Evolutionary conservation across 73 alveolate genomes (phyloP).

Genomic region (Urostyla sp.): DNA sequence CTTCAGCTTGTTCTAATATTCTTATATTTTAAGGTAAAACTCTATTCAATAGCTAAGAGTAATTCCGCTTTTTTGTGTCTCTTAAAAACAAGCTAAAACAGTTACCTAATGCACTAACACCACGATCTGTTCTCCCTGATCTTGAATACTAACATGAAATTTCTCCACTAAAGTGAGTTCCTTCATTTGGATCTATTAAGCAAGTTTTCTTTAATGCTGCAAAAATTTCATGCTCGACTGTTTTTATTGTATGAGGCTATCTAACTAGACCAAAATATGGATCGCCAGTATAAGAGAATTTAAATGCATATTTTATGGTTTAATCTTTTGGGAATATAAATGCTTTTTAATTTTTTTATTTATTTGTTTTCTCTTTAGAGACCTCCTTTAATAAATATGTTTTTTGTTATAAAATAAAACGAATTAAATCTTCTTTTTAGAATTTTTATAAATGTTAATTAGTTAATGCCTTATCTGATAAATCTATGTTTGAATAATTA

Average conservation of each 20-base stretch:
- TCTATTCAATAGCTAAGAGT: conserved; percentile 75
- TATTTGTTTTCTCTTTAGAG: background rate
- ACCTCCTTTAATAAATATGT: background rate
- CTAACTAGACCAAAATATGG: conserved; percentile 81
- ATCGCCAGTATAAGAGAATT: conserved; percentile 80
- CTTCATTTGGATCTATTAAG: conserved; percentile 73
- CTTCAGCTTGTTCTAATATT: conserved; percentile 83
- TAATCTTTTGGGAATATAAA: conserved; percentile 31
- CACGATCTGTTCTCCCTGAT: conserved; percentile 97
- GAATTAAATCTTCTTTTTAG: conserved; percentile 40
- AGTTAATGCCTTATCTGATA: conserved; percentile 26
- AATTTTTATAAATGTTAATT: conserved; percentile 7
- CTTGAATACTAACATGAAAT: conserved; percentile 73
- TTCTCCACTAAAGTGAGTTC: conserved; percentile 4
- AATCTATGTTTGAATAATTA: conserved; percentile 21
- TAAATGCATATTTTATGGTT: conserved; percentile 73
- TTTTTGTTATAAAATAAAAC: conserved; percentile 16
- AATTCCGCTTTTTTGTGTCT: conserved; percentile 48
- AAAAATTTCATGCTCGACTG: conserved; percentile 82
- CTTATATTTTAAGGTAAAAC: conserved; percentile 91
- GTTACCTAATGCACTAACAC: conserved; percentile 96
- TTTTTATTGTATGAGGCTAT: conserved; percentile 75
- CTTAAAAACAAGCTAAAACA: conserved; percentile 83
- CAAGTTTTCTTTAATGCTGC: conserved; percentile 76
- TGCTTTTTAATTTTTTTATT: background rate